Base-by-base conservation (phyloP, 768 basidiomycete genomes). In the Leccinum boreale region DNA sequence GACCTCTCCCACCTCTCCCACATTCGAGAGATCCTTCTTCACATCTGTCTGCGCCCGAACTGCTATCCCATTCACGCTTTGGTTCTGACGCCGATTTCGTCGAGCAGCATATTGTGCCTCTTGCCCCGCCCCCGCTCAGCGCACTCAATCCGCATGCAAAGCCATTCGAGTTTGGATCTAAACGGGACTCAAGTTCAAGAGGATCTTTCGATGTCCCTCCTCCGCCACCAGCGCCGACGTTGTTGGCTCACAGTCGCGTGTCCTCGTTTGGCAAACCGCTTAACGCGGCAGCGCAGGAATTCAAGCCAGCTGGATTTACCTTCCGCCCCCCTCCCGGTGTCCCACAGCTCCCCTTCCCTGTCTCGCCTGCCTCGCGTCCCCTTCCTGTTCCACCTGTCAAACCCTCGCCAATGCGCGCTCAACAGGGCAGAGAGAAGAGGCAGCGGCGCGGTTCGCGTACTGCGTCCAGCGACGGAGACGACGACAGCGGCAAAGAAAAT, bases 391-490 rank as follows among this genome's bases (percentile, higher is more conserved):
- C 73, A 0, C 75, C 76, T 17, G 57, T 60, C 68, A 69, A 58
- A 55, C 55, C 48, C 50, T 63, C 58, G 26, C 64, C 61, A 46
- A 55, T 36, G 60, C 68, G 69, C 58, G 59, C 64, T 59, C 64
- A 72, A 65, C 90, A 93, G 72, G 92, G 92, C 17, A 79, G 91
- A 55, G 90, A 94, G 73, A 93, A 94, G 72, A 79, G 90, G 58
- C 86, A 83, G 58, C 81, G 89, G 14, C 78, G 84, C 47, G 80
- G 75, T 26, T 83, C 86, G 5, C 72, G 67, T 51, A 62, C 70
- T 3, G 57, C 61, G 4, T 70, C 70, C 19, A 64, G 65, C 1
- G 69, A 74, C 5, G 73, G 77, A 21, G 78, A 77, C n/a, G 67
- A 76, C 50, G 86, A 83, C 65, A 85, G 81, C 23, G 70, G 71